A percentile compares a stretch with the other conserved stretches of the same genome.
Evolutionary conservation across 2,329 filamentous ascomycete species (phyloP).

Genomic region (Aspergillus sp.): DNA sequence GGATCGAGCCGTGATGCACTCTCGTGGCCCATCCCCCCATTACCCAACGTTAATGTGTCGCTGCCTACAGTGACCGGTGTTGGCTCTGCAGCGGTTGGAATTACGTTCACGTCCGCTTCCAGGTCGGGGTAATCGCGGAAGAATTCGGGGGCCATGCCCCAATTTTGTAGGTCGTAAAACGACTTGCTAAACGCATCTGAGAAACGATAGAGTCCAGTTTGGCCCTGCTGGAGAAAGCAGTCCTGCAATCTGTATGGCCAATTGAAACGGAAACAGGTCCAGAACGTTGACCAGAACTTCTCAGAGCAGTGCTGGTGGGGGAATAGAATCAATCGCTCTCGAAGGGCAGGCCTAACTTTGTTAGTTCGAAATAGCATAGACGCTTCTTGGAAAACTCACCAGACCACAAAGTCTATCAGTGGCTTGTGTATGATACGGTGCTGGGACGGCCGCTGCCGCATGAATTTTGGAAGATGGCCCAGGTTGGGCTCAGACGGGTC

Average conservation of each 20-base stretch:
- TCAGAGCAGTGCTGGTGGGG: conserved; percentile 13
- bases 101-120: conserved; percentile 5
- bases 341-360: conserved; percentile 7
- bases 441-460: conserved; percentile 13
- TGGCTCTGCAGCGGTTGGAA: background rate
- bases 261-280: conserved; percentile 11
- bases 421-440: conserved; percentile 13
- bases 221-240: background rate
- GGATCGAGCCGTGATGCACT: background rate
- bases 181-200: conserved; percentile 6
- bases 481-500: conserved; percentile 8
- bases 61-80: background rate
- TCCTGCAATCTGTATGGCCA: conserved; percentile 10
- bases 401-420: conserved; percentile 14
- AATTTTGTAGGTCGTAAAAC: conserved; percentile 13
- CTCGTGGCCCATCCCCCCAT: background rate
- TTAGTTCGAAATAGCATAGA: background rate
- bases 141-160: conserved; percentile 11
- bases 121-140: conserved; percentile 11
- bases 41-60: background rate
- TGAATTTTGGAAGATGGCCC: conserved; percentile 8
- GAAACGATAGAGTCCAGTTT: conserved; percentile 6
- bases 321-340: conserved; percentile 10
- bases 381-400: background rate
- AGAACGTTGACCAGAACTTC: conserved; percentile 15